A percentile compares a stretch with the other conserved stretches of the same genome.
phyloP scores from a whole-genome alignment of 331 rosid genomes.

The Saraca asoca region DNA sequence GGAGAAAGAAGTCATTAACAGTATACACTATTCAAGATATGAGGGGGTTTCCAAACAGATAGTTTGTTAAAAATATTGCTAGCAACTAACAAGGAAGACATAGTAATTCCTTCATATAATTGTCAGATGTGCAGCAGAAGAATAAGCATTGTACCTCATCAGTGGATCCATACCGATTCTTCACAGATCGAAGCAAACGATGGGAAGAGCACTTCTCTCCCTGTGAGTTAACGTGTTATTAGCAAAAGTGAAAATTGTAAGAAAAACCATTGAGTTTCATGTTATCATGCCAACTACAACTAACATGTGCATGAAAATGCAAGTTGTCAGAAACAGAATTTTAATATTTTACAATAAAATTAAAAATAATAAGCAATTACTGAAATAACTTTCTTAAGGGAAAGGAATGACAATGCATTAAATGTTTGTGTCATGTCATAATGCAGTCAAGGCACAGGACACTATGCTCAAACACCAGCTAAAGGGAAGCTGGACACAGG shows the following conservation, averaged over 20 bases:
- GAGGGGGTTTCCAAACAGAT: neutral
- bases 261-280: neutral
- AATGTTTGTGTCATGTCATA: slow-evolving; percentile 9
- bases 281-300: slow-evolving; percentile 20
- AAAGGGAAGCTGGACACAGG: slow-evolving; percentile 11
- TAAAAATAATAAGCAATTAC: slow-evolving; percentile 21
- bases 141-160: slow-evolving; percentile 65
- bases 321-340: slow-evolving; percentile 7
- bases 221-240: slow-evolving; percentile 43
- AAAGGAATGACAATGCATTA: neutral
- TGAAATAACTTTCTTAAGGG: neutral
- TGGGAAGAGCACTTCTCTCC: slow-evolving; percentile 82
- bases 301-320: slow-evolving; percentile 10
- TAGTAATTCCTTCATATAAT: slow-evolving; percentile 1
- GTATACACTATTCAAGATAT: too few species aligned
- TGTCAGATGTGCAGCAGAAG: slow-evolving; percentile 6
- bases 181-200: slow-evolving; percentile 89
- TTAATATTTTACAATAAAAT: slow-evolving; percentile 12
- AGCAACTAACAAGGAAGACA: slow-evolving; percentile 24
- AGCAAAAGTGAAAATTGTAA: slow-evolving; percentile 23
- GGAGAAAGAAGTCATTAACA: slow-evolving; percentile 7
- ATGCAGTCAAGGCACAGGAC: neutral
- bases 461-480: neutral
- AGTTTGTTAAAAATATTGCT: slow-evolving; percentile 14
- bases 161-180: slow-evolving; percentile 91